Evolutionary conservation across 164 flowering plant species (phyloP).

Genomic region (Chloranthus sessilifolius): DNA sequence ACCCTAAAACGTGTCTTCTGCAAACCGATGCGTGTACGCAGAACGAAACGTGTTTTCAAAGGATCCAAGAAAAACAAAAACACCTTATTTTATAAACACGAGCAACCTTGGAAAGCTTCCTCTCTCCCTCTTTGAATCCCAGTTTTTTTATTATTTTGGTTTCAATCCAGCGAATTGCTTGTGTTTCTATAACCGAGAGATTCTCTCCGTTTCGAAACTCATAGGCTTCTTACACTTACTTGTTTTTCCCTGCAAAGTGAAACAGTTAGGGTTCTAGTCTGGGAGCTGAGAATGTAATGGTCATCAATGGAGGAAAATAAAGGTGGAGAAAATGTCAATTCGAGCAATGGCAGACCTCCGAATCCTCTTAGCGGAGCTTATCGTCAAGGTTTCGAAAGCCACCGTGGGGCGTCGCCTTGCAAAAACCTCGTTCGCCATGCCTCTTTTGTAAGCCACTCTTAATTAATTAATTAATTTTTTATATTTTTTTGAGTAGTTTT

Average conservation of each 20-base stretch:
- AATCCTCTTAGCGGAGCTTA: constrained; percentile 42
- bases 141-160: too few relatives aligned
- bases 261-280: constrained; percentile 6
- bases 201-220: too few relatives aligned
- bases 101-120: constrained; percentile 2
- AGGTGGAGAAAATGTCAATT: constrained; percentile 33
- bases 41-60: background rate
- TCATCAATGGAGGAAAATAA: constrained; percentile 47
- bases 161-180: too few relatives aligned
- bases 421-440: constrained; percentile 57
- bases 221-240: too few relatives aligned
- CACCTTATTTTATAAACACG: too few relatives aligned
- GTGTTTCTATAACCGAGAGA: too few relatives aligned
- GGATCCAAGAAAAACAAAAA: background rate
- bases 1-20: constrained; percentile 15
- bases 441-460: constrained; percentile 45
- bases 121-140: background rate
- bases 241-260: too few relatives aligned
- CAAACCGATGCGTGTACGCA: constrained; percentile 1
- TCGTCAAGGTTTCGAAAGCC: constrained; percentile 25
- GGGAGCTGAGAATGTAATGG: constrained; percentile 11
- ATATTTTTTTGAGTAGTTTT: too few relatives aligned
- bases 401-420: constrained; percentile 19
- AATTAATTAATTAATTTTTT: too few relatives aligned
- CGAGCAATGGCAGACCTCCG: constrained; percentile 56